Evolutionary conservation across 2,329 filamentous ascomycete species (phyloP), one percentile per base, ranked within the genome.

Genomic region (Scytalidium lignicola): DNA sequence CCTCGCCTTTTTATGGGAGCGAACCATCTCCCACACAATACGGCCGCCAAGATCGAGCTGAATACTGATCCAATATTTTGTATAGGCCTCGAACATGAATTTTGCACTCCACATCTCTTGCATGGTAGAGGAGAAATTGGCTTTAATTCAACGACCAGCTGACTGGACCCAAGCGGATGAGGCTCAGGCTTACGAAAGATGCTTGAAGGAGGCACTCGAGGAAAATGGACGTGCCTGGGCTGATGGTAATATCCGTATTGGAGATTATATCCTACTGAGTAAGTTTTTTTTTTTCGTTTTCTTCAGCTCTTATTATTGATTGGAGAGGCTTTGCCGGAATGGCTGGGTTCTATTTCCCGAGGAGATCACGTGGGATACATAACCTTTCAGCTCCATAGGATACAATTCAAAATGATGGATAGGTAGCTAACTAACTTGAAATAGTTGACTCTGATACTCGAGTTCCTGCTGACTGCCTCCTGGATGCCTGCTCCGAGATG

Each of bases 401-500:
- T 37, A 37, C 15, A 7, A n/a, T 5, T 26, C 6, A 10, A 3
- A 19, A 13, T 26, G 18, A 3, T 48, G 19, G 8, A 3, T 10
- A 52, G 15, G 8, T 17, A n/a, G 32, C 26, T 37, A 13, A n/a
- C 53, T 62, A 51, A 61, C 44, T 15, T 54, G 5, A 5, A 39
- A 6, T 40, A 67, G 62, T 90, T 62, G 86, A 90, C 69, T 90
- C 86, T 1, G 86, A 90, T 66, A 90, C 86, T 23, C 85, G 86
- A 67, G 86, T 90, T 2, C 88, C 88, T 1, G 70, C 76, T 37
- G 88, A 91, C 66, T 92, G 88, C 61, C 74, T 92, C 52, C 74
- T 91, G 5, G 87, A 91, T 60, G 86, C 86, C 40, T 86, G 88
- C 43, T 88, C 83, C 44, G 88, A 92, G 62, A 89, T 91, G 86